These are phyloP conservation scores for Fraxinus floribunda DNA, from an alignment of 305 asterid genomes.

Conservation along the genomic window DNA sequence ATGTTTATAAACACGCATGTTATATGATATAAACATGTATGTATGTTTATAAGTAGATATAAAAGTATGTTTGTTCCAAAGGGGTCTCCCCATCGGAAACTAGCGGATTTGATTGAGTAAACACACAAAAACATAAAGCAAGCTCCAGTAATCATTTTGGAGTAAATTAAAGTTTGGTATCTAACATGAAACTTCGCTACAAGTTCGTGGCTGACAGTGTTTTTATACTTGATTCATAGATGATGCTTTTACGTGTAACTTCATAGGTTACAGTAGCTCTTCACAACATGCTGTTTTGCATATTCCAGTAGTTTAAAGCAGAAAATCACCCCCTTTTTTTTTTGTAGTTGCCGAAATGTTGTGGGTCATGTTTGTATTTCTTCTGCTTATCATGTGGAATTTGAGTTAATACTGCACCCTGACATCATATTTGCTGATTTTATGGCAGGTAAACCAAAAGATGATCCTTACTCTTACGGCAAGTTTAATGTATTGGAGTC, in stretches of 20 bases:
- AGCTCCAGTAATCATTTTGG: not conserved
- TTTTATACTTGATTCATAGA: not conserved
- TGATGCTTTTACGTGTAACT: not conserved
- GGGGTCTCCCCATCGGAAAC: too few species aligned
- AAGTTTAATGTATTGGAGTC: slow-evolving; percentile 95
- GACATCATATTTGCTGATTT: slow-evolving; percentile 15
- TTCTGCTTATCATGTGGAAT: not conserved
- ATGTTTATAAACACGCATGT: too few species aligned
- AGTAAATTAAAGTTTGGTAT: not conserved
- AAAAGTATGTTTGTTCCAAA: too few species aligned
- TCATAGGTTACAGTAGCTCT: not conserved
- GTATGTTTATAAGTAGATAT: not conserved
- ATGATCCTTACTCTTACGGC: slow-evolving; percentile 93
- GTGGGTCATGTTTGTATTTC: not conserved
- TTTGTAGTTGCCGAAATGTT: not conserved
- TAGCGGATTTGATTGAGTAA: not conserved
- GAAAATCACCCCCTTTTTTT: not conserved
- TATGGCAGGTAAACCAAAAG: slow-evolving; percentile 87
- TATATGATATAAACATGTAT: too few species aligned
- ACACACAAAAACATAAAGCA: not conserved
- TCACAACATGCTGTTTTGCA: not conserved
- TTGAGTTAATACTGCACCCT: not conserved
- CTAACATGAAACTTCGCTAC: not conserved
- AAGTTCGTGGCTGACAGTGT: not conserved
- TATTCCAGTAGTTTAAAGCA: not conserved